Evolutionary conservation across 2,329 filamentous ascomycete species (phyloP).

Genomic region (Monosporascus sp.): DNA sequence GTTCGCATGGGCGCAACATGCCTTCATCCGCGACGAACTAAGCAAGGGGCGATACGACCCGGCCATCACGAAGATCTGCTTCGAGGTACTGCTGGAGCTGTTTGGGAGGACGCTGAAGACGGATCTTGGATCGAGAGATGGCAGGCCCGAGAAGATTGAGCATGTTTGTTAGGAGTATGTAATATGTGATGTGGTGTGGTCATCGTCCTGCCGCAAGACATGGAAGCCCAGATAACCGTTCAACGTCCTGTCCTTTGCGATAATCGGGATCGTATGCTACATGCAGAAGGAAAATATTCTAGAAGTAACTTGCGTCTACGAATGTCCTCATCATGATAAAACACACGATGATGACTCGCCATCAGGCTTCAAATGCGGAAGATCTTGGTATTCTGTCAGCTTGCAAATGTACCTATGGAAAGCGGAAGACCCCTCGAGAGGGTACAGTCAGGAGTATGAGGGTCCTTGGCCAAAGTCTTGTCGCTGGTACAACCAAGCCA

Average conservation of each 20-base stretch:
- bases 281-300: no score
- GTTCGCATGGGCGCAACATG: slow-evolving; percentile 89
- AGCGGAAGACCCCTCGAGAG: neutral
- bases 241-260: no score
- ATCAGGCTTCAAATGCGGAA: no score
- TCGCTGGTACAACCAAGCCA: neutral
- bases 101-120: slow-evolving; percentile 74
- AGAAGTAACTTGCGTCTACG: no score
- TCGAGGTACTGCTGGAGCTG: slow-evolving; percentile 82
- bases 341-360: neutral
- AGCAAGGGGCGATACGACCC: slow-evolving; percentile 94
- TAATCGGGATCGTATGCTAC: no score
- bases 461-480: neutral
- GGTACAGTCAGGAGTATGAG: neutral
- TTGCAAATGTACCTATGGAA: neutral
- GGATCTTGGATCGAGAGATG: slow-evolving; percentile 67
- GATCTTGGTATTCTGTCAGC: no score
- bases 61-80: slow-evolving; percentile 79
- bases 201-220: no score
- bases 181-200: neutral
- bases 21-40: slow-evolving; percentile 88
- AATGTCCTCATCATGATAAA: neutral
- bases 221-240: no score
- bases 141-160: slow-evolving; percentile 57
- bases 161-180: slow-evolving; percentile 57